phyloP scores from a whole-genome alignment of 2,329 filamentous ascomycete genomes.

The Monosporascus sp. region DNA sequence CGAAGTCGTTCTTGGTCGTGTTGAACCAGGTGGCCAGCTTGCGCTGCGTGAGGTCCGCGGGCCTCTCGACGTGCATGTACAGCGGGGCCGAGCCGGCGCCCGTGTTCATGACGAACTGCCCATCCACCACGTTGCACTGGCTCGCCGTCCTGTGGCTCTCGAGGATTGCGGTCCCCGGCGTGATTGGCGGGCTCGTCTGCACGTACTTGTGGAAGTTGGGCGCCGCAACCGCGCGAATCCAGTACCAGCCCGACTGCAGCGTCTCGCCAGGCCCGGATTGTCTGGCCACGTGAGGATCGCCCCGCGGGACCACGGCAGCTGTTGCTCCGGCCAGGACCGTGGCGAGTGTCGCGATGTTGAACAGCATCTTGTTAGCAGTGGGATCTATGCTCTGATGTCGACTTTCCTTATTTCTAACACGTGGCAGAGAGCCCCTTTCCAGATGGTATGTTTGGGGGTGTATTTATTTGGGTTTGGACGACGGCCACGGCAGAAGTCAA shows the following conservation, averaged over 20 bases:
- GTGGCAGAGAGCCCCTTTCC: no score
- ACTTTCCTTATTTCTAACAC: no score
- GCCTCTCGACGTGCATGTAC: slow-evolving; percentile 43
- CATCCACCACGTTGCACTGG: slow-evolving; percentile 51
- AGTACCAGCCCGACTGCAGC: slow-evolving; percentile 46
- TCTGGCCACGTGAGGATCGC: not conserved
- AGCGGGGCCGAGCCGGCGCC: slow-evolving; percentile 31
- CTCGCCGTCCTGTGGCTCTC: slow-evolving; percentile 48
- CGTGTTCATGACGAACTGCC: slow-evolving; percentile 50
- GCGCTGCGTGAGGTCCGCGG: slow-evolving; percentile 39
- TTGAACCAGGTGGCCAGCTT: slow-evolving; percentile 48
- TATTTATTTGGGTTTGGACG: no score
- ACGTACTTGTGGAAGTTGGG: slow-evolving; percentile 55
- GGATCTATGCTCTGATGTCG: no score
- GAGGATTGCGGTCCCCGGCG: slow-evolving; percentile 44
- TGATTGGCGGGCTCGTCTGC: slow-evolving; percentile 39
- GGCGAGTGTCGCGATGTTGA: slow-evolving; percentile 2
- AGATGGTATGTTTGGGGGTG: no score
- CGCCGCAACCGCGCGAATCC: slow-evolving; percentile 51
- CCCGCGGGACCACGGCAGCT: not conserved
- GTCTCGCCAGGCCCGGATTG: slow-evolving; percentile 23
- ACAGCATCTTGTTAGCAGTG: not conserved
- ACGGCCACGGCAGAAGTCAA: no score
- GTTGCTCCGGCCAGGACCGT: not conserved
- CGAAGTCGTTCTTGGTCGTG: slow-evolving; percentile 46